These are phyloP conservation scores for Cyberlindnera petersonii DNA, from an alignment of 805 yeast species.

Conservation along the genomic window DNA sequence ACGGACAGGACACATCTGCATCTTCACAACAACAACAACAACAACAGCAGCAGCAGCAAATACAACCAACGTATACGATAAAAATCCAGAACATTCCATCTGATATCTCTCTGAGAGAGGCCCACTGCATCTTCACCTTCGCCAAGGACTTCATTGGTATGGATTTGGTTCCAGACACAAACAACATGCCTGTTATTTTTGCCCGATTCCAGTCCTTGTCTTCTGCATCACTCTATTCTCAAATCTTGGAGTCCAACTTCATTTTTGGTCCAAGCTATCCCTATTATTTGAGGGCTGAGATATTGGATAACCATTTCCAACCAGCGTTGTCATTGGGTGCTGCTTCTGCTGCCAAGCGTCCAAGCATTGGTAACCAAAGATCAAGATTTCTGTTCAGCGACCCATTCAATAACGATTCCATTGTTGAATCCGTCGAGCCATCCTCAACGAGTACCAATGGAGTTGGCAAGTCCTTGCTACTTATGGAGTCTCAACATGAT, in stretches of 20 bases:
- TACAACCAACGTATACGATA: conserved; percentile 27
- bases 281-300: conserved; percentile 38
- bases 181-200: conserved; percentile 33
- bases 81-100: conserved; percentile 55
- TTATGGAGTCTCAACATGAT: conserved; percentile 36
- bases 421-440: conserved; percentile 20
- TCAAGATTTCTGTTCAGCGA: conserved; percentile 70
- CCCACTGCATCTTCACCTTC: conserved; percentile 60
- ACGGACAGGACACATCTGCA: no score
- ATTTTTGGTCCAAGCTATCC: conserved; percentile 49
- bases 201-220: conserved; percentile 44
- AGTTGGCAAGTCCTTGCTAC: conserved; percentile 37
- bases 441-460: conserved; percentile 29
- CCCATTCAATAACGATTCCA: conserved; percentile 42
- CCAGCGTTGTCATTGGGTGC: conserved; percentile 19
- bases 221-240: conserved; percentile 41
- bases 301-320: conserved; percentile 31
- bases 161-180: conserved; percentile 40
- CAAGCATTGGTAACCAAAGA: conserved; percentile 53
- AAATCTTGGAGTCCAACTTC: conserved; percentile 37
- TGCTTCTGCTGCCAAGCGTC: conserved; percentile 42
- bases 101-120: conserved; percentile 64
- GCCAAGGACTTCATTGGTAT: conserved; percentile 58
- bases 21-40: conserved; percentile 5
- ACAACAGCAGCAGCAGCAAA: conserved; percentile 4